A percentile compares a stretch with the other conserved stretches of the same genome.
These are phyloP conservation scores for Heritiera littoralis DNA, from an alignment of 345 rosid genomes.

Conservation along the genomic window DNA sequence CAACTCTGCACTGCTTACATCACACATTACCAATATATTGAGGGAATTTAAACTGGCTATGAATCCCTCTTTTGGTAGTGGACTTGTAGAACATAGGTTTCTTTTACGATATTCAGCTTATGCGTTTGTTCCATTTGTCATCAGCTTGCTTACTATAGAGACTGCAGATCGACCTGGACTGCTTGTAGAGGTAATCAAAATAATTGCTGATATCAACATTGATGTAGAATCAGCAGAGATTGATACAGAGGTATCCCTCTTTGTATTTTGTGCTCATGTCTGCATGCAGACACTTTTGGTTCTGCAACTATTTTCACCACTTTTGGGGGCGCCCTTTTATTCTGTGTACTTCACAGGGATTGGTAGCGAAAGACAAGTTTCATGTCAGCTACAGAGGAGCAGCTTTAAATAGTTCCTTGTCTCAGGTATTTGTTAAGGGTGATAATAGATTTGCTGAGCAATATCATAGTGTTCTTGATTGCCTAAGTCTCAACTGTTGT, in stretches of 20 bases:
- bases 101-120: not conserved
- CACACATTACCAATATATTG: not conserved
- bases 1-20: not conserved
- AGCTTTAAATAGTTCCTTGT: slow-evolving; percentile 65
- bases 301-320: not conserved
- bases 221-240: slow-evolving; percentile 93
- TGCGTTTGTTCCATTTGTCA: slow-evolving; percentile 23
- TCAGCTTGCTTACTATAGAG: slow-evolving; percentile 82
- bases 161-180: slow-evolving; percentile 97
- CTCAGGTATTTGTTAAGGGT: slow-evolving; percentile 52
- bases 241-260: slow-evolving; percentile 73
- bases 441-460: not conserved
- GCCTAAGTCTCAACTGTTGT: not conserved
- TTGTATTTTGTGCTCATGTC: not conserved
- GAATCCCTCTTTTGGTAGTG: not conserved
- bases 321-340: too few relatives aligned
- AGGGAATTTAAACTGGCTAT: not conserved
- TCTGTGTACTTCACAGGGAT: slow-evolving; percentile 51
- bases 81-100: not conserved
- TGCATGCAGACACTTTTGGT: not conserved
- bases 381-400: slow-evolving; percentile 95
- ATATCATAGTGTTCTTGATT: not conserved
- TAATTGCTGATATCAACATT: slow-evolving; percentile 76
- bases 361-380: slow-evolving; percentile 90
- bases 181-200: slow-evolving; percentile 79